A percentile compares a stretch with the other conserved stretches of the same genome.
These are phyloP conservation scores for Ustilago xerochloae DNA, from an alignment of 1,284 basidiomycete species.

Conservation along the genomic window DNA sequence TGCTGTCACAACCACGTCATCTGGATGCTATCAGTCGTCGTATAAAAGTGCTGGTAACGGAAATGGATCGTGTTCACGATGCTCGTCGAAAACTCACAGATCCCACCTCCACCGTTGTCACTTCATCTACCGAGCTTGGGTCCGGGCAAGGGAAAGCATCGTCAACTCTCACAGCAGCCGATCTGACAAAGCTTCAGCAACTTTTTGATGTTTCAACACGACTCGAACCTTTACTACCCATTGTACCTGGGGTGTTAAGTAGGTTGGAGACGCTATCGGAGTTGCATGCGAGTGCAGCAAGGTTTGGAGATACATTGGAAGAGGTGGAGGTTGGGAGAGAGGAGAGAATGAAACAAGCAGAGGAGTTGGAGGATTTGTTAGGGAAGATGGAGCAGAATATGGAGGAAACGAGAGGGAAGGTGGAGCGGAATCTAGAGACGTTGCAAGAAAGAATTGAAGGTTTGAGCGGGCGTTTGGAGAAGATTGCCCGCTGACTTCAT, in stretches of 20 bases:
- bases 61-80: constrained; percentile 85
- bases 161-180: constrained; percentile 30
- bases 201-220: constrained; percentile 81
- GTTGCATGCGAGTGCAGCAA: constrained; percentile 82
- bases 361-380: constrained; percentile 78
- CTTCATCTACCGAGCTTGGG: no score
- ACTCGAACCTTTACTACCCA: constrained; percentile 85
- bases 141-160: no score
- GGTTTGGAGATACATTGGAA: constrained; percentile 75
- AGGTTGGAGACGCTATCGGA: constrained; percentile 84
- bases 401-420: constrained; percentile 74
- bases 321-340: constrained; percentile 80
- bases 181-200: constrained; percentile 42
- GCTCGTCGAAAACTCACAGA: constrained; percentile 69
- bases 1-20: constrained; percentile 93
- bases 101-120: constrained; percentile 17
- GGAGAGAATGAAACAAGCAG: constrained; percentile 75
- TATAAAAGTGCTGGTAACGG: constrained; percentile 89
- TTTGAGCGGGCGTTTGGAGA: constrained; percentile 76
- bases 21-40: constrained; percentile 95
- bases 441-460: constrained; percentile 79
- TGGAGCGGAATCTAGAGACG: constrained; percentile 71
- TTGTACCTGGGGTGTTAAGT: constrained; percentile 89
- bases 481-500: constrained; percentile 26
- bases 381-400: constrained; percentile 71